Evolutionary conservation across 768 basidiomycete species (phyloP).

Genomic region (Phallus indusiatus): DNA sequence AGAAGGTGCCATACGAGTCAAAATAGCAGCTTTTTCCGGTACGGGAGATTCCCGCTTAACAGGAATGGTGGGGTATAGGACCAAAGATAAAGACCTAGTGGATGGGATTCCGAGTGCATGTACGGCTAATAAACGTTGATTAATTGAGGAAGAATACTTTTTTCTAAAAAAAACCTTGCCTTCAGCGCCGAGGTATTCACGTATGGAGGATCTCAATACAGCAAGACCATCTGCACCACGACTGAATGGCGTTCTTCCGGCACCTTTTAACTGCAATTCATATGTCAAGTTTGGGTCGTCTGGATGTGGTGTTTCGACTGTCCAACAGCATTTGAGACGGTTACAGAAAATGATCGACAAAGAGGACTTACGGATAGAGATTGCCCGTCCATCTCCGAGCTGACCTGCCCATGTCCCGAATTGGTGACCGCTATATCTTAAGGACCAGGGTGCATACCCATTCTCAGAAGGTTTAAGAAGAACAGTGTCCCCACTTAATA

Average conservation of each 20-base stretch:
- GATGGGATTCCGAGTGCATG: conserved; percentile 83
- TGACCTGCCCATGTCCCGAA: conserved; percentile 91
- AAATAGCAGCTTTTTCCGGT: conserved; percentile 59
- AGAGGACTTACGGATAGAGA: conserved; percentile 55
- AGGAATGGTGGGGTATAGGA: conserved; percentile 60
- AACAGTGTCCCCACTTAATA: conserved; percentile 68
- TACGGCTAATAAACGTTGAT: conserved; percentile 33
- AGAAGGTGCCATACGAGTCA: conserved; percentile 77
- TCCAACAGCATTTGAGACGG: background rate
- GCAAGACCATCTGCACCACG: conserved; percentile 91
- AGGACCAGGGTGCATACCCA: conserved; percentile 71
- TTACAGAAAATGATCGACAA: background rate
- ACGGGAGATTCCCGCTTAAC: conserved; percentile 60
- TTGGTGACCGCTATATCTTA: conserved; percentile 87
- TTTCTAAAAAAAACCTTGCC: conserved; percentile 36
- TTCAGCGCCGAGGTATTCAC: conserved; percentile 92
- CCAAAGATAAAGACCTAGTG: conserved; percentile 74
- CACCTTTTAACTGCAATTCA: conserved; percentile 93
- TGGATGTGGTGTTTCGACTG: conserved; percentile 75
- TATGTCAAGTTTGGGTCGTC: conserved; percentile 42
- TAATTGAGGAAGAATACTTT: background rate
- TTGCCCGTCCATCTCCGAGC: conserved; percentile 91
- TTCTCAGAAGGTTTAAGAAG: conserved; percentile 39
- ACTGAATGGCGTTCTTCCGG: conserved; percentile 90
- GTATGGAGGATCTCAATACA: conserved; percentile 86